A percentile compares a stretch with the other conserved stretches of the same genome.
Conservation (phyloP, 352 stramenopile species). For the Phytopythium aichiense region DNA sequence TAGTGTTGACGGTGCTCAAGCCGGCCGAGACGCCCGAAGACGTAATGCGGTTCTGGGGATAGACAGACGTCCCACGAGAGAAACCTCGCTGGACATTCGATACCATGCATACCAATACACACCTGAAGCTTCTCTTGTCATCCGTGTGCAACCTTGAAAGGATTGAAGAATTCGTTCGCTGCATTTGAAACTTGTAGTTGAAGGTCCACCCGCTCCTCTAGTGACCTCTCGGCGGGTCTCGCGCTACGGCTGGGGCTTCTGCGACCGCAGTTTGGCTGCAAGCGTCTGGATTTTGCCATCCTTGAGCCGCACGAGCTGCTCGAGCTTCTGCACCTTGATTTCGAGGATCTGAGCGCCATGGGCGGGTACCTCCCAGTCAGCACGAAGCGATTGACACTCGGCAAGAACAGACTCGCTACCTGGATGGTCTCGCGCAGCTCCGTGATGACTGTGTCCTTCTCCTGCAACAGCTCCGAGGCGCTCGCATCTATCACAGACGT, state of each 20-base stretch:
- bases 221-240: background rate
- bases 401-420: constrained; percentile 9
- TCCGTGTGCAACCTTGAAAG: background rate
- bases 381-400: background rate
- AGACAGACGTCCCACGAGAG: constrained; percentile 3
- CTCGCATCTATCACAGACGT: background rate
- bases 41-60: constrained; percentile 80
- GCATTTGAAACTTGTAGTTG: background rate
- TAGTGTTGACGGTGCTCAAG: constrained; percentile 69
- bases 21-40: constrained; percentile 67
- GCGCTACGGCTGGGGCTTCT: constrained; percentile 44
- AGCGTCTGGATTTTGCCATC: constrained; percentile 93
- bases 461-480: constrained; percentile 22
- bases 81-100: background rate
- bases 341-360: constrained; percentile 77
- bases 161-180: background rate
- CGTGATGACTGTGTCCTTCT: constrained; percentile 79
- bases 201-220: background rate
- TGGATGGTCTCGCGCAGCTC: constrained; percentile 88
- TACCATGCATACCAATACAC: background rate
- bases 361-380: background rate
- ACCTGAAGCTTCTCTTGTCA: background rate
- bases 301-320: constrained; percentile 93
- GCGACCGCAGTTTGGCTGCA: constrained; percentile 74
- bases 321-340: constrained; percentile 94